A percentile compares a stretch with the other conserved stretches of the same genome.
Conservation (phyloP, 2,329 filamentous ascomycete genomes). For the Venturia pyrina region DNA sequence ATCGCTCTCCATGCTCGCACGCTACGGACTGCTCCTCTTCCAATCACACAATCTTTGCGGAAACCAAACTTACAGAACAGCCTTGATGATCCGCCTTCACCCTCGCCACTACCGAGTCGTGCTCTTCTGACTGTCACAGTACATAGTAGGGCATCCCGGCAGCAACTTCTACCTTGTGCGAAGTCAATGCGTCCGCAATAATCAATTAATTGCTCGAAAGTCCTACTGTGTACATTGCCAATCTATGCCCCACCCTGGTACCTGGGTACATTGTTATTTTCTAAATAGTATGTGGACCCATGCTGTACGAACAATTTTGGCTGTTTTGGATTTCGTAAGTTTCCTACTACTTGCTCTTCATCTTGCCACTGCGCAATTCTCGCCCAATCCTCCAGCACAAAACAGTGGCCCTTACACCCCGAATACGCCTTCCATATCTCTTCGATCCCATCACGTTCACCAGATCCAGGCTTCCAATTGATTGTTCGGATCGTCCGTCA, state of each 20-base stretch:
- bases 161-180: background rate
- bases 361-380: background rate
- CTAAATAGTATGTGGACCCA: background rate
- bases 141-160: slow-evolving; percentile 9
- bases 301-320: background rate
- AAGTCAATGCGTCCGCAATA: background rate
- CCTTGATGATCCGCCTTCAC: background rate
- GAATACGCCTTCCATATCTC: background rate
- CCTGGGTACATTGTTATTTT: background rate
- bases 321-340: background rate
- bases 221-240: background rate
- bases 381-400: background rate
- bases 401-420: background rate
- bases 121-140: background rate
- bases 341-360: background rate
- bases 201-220: slow-evolving; percentile 2
- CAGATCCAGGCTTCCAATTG: background rate
- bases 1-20: background rate
- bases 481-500: background rate
- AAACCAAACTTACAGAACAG: background rate
- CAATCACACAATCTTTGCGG: background rate
- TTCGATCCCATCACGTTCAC: background rate
- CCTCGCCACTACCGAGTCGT: background rate
- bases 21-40: background rate
- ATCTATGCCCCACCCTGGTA: slow-evolving; percentile 4